Evolutionary conservation across 2,329 filamentous ascomycete species (phyloP), one percentile per base, ranked within the genome.

Genomic region (Ascochyta lentis): DNA sequence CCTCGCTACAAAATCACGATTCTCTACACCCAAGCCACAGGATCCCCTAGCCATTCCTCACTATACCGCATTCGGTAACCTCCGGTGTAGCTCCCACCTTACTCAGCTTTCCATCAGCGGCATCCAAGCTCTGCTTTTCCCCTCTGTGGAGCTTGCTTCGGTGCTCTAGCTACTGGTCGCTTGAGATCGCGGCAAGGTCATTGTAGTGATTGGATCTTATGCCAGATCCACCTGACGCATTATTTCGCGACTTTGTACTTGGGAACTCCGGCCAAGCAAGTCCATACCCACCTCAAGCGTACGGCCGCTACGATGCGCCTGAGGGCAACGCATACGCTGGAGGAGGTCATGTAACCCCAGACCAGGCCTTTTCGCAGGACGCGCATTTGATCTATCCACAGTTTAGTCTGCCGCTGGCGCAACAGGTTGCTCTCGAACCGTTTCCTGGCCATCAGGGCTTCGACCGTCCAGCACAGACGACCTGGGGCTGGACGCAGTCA

Each of bases 401-500:
- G 44, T 67, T 63, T 42, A 52, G 38, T 49, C 53, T 56, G 13
- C 63, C 63, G 39, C 66, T 66, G 22, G 56, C 54, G 34, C 60
- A 65, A 23, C 62, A 66, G 48, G 12, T 13, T 27, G 34, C 27
- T 35, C 16, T 23, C 6, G 56, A 45, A 6, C 66, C 62, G 16
- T 66, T 65, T 45, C 31, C 64, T n/a, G 51, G 49, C 53, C 56
- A 60, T 44, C 50, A 60, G 44, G 59, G 58, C 54, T 70, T 68
- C 64, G 63, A 54, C 43, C 51, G 66, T 12, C 59, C 67, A 9
- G 68, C 61, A 31, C 63, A 68, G 23, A 27, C 71, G 50, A 62
- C 64, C 41, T 77, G 76, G 75, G 74, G 77, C 61, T 79, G 76
- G 76, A 69, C 72, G 29, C 66, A 64, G 38, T 61, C 73, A 7